Percentiles rank a stretch among this genome's conserved stretches.
Evolutionary conservation across 495 filamentous ascomycete genomes (phyloP).

Genomic region (Xylaria scruposa): DNA sequence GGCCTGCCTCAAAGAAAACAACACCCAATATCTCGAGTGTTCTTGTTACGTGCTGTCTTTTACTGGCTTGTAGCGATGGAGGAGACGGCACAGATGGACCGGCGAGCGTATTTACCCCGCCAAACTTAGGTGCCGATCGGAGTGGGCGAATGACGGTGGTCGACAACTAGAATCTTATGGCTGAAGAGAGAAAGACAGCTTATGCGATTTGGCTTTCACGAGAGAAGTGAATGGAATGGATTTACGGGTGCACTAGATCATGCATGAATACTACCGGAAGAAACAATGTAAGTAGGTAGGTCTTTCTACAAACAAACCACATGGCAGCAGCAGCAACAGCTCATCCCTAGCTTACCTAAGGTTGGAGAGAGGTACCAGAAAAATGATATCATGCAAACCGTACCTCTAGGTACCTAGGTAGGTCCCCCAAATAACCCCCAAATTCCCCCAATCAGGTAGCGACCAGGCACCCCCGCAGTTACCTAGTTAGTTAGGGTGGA

Average conservation of each 20-base stretch:
- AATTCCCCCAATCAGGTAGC: background rate
- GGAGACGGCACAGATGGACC: background rate
- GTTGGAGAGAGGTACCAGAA: background rate
- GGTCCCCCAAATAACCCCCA: too few relatives aligned
- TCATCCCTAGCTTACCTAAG: background rate
- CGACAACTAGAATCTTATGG: background rate
- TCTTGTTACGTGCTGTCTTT: constrained; percentile 1
- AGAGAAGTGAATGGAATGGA: background rate
- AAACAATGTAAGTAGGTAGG: background rate
- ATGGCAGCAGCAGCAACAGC: background rate
- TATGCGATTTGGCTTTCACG: background rate
- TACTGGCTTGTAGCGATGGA: background rate
- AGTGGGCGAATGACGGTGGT: background rate
- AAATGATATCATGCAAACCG: constrained; percentile 27
- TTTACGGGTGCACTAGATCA: background rate
- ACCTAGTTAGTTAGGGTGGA: background rate
- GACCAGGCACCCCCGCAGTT: constrained; percentile 1
- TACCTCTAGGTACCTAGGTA: too few relatives aligned
- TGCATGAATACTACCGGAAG: background rate
- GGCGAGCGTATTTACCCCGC: constrained; percentile 12
- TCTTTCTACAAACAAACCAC: background rate
- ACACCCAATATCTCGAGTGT: background rate
- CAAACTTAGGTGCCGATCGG: constrained; percentile 5
- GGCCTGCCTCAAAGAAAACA: constrained; percentile 12
- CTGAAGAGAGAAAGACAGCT: background rate